These are phyloP conservation scores for Hortaea sp. DNA, from an alignment of 2,329 filamentous ascomycete species.

Conservation along the genomic window DNA sequence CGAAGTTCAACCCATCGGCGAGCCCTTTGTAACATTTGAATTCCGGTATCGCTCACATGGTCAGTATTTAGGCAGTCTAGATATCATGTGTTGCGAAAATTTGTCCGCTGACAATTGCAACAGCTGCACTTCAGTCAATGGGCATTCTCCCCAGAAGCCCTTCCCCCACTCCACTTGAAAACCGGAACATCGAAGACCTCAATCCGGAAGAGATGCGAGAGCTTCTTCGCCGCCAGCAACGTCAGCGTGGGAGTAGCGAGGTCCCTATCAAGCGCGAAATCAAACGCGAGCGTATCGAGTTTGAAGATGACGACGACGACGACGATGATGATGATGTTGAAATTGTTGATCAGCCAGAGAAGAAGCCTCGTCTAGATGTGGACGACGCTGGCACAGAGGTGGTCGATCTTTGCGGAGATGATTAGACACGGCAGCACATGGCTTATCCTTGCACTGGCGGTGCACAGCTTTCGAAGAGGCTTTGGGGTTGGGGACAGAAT, in stretches of 20 bases:
- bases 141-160: slow-evolving; percentile 9
- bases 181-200: slow-evolving; percentile 3
- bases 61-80: background rate
- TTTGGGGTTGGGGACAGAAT: no score
- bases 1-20: no score
- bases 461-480: no score
- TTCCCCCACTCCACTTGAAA: slow-evolving; percentile 9
- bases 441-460: no score
- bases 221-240: slow-evolving; percentile 4
- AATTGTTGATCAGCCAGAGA: background rate
- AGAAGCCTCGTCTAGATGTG: background rate
- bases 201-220: slow-evolving; percentile 7
- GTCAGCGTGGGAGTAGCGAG: slow-evolving; percentile 1
- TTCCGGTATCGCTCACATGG: slow-evolving; percentile 6
- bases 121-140: background rate
- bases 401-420: slow-evolving; percentile 1
- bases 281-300: slow-evolving; percentile 2
- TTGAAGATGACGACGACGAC: background rate
- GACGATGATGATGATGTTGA: slow-evolving; percentile 2
- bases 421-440: background rate
- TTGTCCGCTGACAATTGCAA: background rate
- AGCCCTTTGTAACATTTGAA: slow-evolving; percentile 1
- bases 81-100: background rate
- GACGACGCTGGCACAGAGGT: background rate
- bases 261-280: slow-evolving; percentile 1